Evolutionary conservation across 257 asterid genomes (phyloP).

Genomic region (Solanum arcanum): DNA sequence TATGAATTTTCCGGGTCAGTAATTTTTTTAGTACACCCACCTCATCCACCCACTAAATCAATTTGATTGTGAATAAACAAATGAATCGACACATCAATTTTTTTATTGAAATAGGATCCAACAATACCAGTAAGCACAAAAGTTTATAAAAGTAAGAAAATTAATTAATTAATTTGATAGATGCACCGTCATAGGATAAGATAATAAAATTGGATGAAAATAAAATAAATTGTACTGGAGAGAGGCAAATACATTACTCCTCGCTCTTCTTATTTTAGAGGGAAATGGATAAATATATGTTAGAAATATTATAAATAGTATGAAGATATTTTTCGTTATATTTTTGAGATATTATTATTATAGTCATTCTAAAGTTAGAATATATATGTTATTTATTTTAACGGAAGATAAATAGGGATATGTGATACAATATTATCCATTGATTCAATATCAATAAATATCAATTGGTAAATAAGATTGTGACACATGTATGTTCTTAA

Average conservation of each 20-base stretch:
- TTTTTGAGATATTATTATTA: too few species aligned
- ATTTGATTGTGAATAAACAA: neutral
- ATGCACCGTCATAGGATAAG: neutral
- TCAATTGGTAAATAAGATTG: too few species aligned
- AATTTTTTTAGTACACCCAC: neutral
- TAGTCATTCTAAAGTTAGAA: too few species aligned
- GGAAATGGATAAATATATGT: too few species aligned
- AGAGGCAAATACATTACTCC: neutral
- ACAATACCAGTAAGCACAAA: neutral
- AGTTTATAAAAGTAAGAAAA: neutral
- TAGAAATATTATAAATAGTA: too few species aligned
- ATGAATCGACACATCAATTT: neutral
- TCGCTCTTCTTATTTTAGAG: too few species aligned
- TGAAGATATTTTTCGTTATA: too few species aligned
- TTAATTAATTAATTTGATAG: neutral
- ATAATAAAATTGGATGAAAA: neutral
- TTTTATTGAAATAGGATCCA: neutral
- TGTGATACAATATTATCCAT: too few species aligned
- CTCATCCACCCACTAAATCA: neutral
- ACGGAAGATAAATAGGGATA: too few species aligned
- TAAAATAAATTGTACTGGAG: neutral
- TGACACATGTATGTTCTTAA: too few species aligned
- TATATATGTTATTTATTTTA: too few species aligned
- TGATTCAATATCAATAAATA: too few species aligned
- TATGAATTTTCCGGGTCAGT: neutral